Evolutionary conservation across 768 basidiomycete species (phyloP), one percentile per base, ranked within the genome.

Genomic region (Leccinellum albellum): DNA sequence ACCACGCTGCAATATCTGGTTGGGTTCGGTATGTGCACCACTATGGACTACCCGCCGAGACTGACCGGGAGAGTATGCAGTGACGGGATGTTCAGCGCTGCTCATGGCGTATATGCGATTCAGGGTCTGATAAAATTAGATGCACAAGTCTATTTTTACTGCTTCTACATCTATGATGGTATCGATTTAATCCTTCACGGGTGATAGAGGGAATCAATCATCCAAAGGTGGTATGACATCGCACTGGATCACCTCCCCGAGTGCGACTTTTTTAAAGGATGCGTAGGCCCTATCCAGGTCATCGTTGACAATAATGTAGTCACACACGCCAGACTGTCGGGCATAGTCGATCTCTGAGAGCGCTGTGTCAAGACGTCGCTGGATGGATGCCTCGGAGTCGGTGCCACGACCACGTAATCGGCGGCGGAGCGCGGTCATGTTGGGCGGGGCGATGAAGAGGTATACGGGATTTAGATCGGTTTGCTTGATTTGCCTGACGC

Each of bases 361-460:
- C 0, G 94, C 92, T 1, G 87, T 88, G 0, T 81, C 79, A 3
- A 98, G 81, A 3, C 96, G 85, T 60, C 85, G 87, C 57, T 83
- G 76, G 14, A 94, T 79, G 9, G 87, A 82, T 0, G 79, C 81
- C 20, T 87, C 86, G 13, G 83, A 79, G 70, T 98, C 95, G 12
- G 95, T 97, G 1, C 91, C 95, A 4, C 95, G 87, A 0, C 84
- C 79, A 24, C 79, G 79, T 6, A 98, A 79, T 45, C 96, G 88
- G 4, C 73, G 59, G 24, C 85, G 83, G 35, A 98, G 85, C 10
- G 75, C 76, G n/a, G 79, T 33, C 71, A 96, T 75, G 14, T 87
- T 83, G 0, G 96, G 96, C 0, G 96, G 96, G 1, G 92, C 86
- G 70, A 98, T 83, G 75, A 98, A 98, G 61, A 95, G 81, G 72